Base-by-base conservation (phyloP, 228 moss, liverwort and hornwort species). In the Sphagnum fallax region DNA sequence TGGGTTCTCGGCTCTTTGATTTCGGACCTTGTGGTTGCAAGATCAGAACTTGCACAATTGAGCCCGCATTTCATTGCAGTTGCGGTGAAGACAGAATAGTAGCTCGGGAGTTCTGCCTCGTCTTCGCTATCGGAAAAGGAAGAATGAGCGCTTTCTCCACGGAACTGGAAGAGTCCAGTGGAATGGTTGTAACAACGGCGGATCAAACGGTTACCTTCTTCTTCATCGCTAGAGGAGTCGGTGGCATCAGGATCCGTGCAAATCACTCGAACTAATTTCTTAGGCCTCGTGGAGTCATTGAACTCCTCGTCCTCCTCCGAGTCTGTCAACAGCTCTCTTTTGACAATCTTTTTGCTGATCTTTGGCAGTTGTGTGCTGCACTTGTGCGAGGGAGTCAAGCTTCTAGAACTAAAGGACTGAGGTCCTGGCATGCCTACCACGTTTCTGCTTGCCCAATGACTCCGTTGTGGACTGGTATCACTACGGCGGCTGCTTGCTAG, bases 181-280 rank as follows among this genome's bases (percentile, higher is more conserved):
- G 53, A 72, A 70, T 0, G 74, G 75, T 55, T 67, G 71, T 11
- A 79, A 77, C 50, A 79, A 61, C 50, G 83, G 77, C 52, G 77
- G 80, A 6, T 78, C 65, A 92, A 93, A 52, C 83, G 86, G 1
- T 71, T 15, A 51, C 32, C 86, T 2, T 75, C 83, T 50, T 97
- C 96, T 53, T 96, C 96, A 5, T 92, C 92, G 16, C 89, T 89
- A 7, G 95, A 95, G 0, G 86, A 92, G 70, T 96, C 96, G 0
- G 96, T 92, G 11, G 96, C 96, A 63, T 96, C 96, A 0, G 96
- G 96, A 74, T 96, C 96, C 0, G 96, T 96, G 58, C 96, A 96
- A 13, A 96, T 96, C 57, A 96, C 92, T 5, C 91, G 65, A 58
- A 96, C 89, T 51, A 83, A 74, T 79, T 91, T 67, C 51, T 80